These are phyloP conservation scores for Cucumis variabilis DNA, from an alignment of 331 rosid species.

Conservation along the genomic window DNA sequence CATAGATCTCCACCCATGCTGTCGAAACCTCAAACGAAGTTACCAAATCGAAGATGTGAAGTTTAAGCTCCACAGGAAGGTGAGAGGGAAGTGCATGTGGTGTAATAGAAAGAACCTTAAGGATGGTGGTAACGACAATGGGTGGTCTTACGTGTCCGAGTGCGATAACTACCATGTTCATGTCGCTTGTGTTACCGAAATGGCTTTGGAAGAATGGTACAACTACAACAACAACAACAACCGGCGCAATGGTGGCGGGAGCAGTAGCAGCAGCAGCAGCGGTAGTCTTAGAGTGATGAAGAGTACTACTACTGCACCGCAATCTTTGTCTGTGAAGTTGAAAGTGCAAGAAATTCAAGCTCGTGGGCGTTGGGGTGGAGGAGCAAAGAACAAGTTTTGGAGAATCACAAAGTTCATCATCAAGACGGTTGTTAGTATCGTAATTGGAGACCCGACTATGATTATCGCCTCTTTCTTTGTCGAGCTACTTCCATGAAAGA, in stretches of 20 bases:
- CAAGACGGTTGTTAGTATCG: constrained; percentile 5
- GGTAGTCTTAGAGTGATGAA: too few species aligned
- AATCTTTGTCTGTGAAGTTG: background rate
- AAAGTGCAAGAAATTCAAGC: background rate
- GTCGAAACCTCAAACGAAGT: constrained; percentile 13
- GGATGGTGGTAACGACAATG: background rate
- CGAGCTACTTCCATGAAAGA: background rate
- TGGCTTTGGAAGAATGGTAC: background rate
- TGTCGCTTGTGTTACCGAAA: constrained; percentile 4
- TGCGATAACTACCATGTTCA: constrained; percentile 3
- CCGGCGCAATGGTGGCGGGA: background rate
- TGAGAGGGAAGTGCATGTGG: background rate
- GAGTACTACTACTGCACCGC: background rate
- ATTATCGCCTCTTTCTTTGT: background rate
- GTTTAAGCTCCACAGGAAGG: background rate
- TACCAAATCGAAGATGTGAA: background rate
- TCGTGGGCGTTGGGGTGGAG: background rate
- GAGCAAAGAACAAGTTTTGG: background rate
- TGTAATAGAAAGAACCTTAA: background rate
- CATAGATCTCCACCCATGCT: constrained; percentile 50
- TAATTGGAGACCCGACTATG: constrained; percentile 21
- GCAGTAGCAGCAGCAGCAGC: background rate
- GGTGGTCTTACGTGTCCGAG: background rate
- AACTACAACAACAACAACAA: background rate
- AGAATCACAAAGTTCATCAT: background rate